Evolutionary conservation across 1,284 basidiomycete genomes (phyloP).

Genomic region (Cutaneotrichosporon sp.): DNA sequence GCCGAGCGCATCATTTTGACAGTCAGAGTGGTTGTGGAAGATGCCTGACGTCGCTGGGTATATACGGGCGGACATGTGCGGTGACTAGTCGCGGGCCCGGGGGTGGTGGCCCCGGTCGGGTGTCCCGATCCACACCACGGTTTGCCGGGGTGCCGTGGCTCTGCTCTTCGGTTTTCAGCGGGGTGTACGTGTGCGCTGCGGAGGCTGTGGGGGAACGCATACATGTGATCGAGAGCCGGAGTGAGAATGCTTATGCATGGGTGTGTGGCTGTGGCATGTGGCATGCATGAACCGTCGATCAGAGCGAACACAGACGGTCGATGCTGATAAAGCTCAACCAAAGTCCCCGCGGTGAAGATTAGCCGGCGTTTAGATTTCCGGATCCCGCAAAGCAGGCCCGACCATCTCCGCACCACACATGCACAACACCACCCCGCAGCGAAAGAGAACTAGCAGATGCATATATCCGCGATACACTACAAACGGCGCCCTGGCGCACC

Average conservation of each 20-base stretch:
- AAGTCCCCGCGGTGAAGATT: not conserved
- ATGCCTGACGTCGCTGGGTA: not conserved
- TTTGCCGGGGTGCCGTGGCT: not conserved
- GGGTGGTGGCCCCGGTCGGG: conserved; percentile 4
- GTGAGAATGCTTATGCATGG: not conserved
- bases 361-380: conserved; percentile 4
- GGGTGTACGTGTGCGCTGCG: not conserved
- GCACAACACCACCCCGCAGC: too few relatives aligned
- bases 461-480: not conserved
- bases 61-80: conserved; percentile 6
- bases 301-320: not conserved
- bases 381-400: not conserved
- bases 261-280: too few relatives aligned
- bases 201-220: not conserved
- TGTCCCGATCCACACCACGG: conserved; percentile 1
- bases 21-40: not conserved
- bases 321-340: not conserved
- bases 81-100: not conserved
- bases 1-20: conserved; percentile 8
- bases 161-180: not conserved
- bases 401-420: not conserved
- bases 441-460: conserved; percentile 1
- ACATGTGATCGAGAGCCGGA: not conserved
- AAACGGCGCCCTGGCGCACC: conserved; percentile 1
- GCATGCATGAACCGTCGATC: too few relatives aligned